Percentiles rank a stretch among this genome's conserved stretches.
These are phyloP conservation scores for Shiraia sp. DNA, from an alignment of 2,329 filamentous ascomycete genomes.

Conservation along the genomic window DNA sequence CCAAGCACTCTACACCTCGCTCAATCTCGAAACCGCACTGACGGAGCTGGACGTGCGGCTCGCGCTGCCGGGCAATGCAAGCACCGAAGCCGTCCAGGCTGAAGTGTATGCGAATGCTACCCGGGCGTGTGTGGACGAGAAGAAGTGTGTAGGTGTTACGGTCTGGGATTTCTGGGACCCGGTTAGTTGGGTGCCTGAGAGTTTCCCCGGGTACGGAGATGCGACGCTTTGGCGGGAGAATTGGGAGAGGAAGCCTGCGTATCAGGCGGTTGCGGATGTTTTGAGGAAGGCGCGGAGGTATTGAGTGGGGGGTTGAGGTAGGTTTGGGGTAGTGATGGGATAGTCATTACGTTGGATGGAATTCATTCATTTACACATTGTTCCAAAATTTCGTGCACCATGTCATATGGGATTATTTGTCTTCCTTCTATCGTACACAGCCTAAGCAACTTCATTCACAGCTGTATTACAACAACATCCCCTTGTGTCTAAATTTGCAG, in stretches of 20 bases:
- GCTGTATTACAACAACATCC: no score
- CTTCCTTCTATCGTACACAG: no score
- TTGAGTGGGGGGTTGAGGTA: no score
- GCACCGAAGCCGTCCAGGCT: slow-evolving; percentile 52
- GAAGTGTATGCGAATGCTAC: slow-evolving; percentile 50
- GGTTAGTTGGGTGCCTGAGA: slow-evolving; percentile 44
- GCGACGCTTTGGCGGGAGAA: slow-evolving; percentile 35
- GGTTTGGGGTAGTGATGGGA: no score
- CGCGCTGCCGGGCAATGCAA: slow-evolving; percentile 50
- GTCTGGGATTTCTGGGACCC: slow-evolving; percentile 50
- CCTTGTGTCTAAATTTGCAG: no score
- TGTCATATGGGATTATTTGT: no score
- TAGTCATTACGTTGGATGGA: no score
- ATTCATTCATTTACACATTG: no score
- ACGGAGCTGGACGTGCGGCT: slow-evolving; percentile 65
- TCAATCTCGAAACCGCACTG: slow-evolving; percentile 61
- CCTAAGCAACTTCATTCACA: no score
- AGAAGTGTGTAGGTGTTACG: slow-evolving; percentile 46
- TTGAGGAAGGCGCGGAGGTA: slow-evolving; percentile 15
- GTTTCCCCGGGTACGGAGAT: slow-evolving; percentile 44
- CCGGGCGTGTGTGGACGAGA: slow-evolving; percentile 41
- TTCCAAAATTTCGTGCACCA: no score
- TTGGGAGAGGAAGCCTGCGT: slow-evolving; percentile 41
- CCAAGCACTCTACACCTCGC: slow-evolving; percentile 56
- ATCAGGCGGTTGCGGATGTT: slow-evolving; percentile 36